Evolutionary conservation across 169 alveolate species (phyloP), one percentile per base, ranked within the genome.

Genomic region (Eimeria falciformis): DNA sequence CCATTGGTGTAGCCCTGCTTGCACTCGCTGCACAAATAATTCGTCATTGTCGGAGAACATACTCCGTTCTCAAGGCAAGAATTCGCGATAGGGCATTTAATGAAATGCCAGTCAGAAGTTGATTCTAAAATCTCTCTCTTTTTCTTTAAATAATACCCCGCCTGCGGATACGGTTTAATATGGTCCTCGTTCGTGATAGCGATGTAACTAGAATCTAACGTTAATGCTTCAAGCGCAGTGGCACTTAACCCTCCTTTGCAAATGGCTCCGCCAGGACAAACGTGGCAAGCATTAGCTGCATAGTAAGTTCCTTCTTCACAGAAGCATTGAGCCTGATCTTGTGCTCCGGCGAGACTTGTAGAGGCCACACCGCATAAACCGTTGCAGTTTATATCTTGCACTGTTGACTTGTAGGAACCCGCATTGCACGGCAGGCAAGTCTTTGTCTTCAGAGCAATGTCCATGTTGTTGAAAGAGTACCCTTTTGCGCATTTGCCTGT

Each of bases 21-120:
- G 89, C 98, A 96, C 90, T 96, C 98, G 40, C 96, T 95, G 86
- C 98, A 96, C 25, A 96, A 90, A 69, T 95, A 96, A 71, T 95
- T 94, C 79, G 94, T 93, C 98, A 96, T 96, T 33, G 96, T 91
- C 46, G 91, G 91, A 18, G 96, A 94, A 77, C 98, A 96, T 27
- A 85, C 96, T 23, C 95, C 95, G 45, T 94, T 77, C 78, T 91
- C 96, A 43, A 96, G 86, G 90, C 98, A 96, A 11, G 97, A 94
- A 43, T 95, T 96, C 53, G 90, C 91, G 29, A 96, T 95, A 23
- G 98, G 98, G 86, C 98, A 96, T 79, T 92, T 90, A 47, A 96
- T 94, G 93, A 96, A 96, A 66, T 94, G 93, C 98, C 98, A 96
- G 88, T 95, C 97, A 66, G 95, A 96, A 21, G 97, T 95, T 43